A percentile compares a stretch with the other conserved stretches of the same genome.
Evolutionary conservation across 208 protist genomes (phyloP).

Genomic region (Trichomonas gallinae): DNA sequence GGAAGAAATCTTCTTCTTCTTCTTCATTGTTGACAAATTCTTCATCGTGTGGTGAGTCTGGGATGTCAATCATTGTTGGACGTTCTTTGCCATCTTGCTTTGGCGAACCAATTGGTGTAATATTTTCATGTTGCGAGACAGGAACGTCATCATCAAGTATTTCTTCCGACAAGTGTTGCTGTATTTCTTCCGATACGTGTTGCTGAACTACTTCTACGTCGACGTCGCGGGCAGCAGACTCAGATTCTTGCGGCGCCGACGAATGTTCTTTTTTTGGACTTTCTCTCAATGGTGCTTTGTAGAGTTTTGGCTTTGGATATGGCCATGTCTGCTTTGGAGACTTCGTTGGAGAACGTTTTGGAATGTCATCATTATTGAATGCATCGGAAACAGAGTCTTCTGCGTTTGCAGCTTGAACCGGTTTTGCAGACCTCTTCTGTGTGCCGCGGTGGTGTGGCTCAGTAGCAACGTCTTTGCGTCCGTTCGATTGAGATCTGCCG

Average conservation of each 20-base stretch:
- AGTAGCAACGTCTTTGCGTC: background rate
- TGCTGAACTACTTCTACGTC: background rate
- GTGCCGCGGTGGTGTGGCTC: background rate
- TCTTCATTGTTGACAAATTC: background rate
- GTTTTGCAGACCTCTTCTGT: background rate
- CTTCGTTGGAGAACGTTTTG: background rate
- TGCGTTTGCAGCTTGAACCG: background rate
- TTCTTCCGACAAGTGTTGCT: background rate
- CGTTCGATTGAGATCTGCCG: background rate
- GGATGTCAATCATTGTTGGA: too few species aligned
- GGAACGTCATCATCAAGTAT: background rate
- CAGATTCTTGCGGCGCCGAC: background rate
- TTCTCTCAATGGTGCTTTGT: background rate
- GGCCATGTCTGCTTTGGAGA: background rate
- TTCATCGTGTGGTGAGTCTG: background rate
- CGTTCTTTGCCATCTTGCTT: background rate
- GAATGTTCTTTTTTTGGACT: background rate
- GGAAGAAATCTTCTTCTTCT: background rate
- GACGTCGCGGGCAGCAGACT: background rate
- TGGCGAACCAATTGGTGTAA: background rate
- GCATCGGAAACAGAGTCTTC: background rate
- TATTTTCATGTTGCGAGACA: background rate
- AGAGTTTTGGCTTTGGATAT: background rate
- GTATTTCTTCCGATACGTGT: too few species aligned
- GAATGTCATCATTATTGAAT: background rate